phyloP scores from a whole-genome alignment of 805 yeast genomes.

The Suhomyces pyralidae region DNA sequence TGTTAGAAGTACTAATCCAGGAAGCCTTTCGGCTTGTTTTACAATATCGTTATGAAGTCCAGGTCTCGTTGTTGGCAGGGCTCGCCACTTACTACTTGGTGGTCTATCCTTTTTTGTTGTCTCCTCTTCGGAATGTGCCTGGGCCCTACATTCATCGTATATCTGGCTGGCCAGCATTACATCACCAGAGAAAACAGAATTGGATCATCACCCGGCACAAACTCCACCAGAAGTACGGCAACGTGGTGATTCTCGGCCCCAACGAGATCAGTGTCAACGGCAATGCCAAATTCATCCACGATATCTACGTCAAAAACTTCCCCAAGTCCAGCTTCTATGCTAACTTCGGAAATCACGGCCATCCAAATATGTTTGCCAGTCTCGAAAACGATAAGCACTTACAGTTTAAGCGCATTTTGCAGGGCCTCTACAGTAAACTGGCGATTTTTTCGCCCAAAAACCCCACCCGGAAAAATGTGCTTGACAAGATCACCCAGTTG shows the following conservation, averaged over 20 bases:
- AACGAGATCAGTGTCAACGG: conserved; percentile 56
- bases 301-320: conserved; percentile 55
- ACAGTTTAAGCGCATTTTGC: conserved; percentile 29
- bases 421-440: conserved; percentile 33
- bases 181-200: conserved; percentile 44
- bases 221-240: conserved; percentile 57
- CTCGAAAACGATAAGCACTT: conserved; percentile 49
- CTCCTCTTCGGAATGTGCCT: conserved; percentile 52
- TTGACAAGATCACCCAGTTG: conserved; percentile 26
- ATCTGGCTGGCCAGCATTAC: conserved; percentile 31
- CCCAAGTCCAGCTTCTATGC: conserved; percentile 58
- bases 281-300: conserved; percentile 48
- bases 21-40: background rate
- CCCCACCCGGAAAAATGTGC: conserved; percentile 22
- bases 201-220: conserved; percentile 41
- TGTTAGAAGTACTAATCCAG: background rate
- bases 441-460: conserved; percentile 31
- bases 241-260: conserved; percentile 61
- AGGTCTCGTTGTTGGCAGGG: background rate
- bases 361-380: conserved; percentile 57
- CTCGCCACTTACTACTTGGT: conserved; percentile 26
- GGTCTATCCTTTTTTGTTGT: conserved; percentile 46
- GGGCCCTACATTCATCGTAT: conserved; percentile 56
- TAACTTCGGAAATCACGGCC: conserved; percentile 58
- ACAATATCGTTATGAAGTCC: background rate